Base-by-base conservation (phyloP, 2,329 filamentous ascomycete species). In the Trichoderma sp. region DNA sequence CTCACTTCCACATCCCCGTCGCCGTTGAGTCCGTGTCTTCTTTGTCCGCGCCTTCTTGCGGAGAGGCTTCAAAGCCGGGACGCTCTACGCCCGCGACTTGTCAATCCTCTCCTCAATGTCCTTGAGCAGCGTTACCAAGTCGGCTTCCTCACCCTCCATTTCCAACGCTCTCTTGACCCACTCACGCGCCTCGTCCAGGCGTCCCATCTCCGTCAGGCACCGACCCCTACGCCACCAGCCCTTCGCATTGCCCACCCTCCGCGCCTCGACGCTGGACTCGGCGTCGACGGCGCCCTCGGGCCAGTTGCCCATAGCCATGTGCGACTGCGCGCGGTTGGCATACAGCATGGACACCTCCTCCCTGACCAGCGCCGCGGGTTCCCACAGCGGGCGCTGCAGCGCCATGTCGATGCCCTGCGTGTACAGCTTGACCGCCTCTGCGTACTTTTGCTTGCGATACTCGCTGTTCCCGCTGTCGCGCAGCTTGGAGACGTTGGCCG, bases 381-480 rank as follows among this genome's bases (percentile, higher is more conserved):
- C 95, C 95, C 95, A 99, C 15, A 87, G 80, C 0, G 95, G 94
- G 4, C 95, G 85, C 9, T 84, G 84, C 45, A 93, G 81, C 3
- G 93, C 94, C 94, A 98, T 97, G 72, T 95, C 89, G 67, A 98
- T 86, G 2, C 92, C 94, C n/a, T 94, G 87, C 0, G 86, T 87
- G 83, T 98, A 97, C 73, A 94, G 86, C 73, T 89, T 89, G 72
- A 93, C 84, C 4, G 94, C 94, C 65, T 96, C 92, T 67, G 80
- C 80, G 81, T 91, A 88, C 72, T 88, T 86, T 73, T 86, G 86
- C 80, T 94, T 94, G 79, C 92, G 91, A 84, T 92, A 94, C 73
- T 92, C 88, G 68, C 82, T 82, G 83, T 97, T 97, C 74, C 93
- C 94, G 67, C 86, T 87, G 78, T 98, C 95, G 77, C 93, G 92